phyloP scores from a whole-genome alignment of 805 yeast species.

The Metschnikowia corniflorae region DNA sequence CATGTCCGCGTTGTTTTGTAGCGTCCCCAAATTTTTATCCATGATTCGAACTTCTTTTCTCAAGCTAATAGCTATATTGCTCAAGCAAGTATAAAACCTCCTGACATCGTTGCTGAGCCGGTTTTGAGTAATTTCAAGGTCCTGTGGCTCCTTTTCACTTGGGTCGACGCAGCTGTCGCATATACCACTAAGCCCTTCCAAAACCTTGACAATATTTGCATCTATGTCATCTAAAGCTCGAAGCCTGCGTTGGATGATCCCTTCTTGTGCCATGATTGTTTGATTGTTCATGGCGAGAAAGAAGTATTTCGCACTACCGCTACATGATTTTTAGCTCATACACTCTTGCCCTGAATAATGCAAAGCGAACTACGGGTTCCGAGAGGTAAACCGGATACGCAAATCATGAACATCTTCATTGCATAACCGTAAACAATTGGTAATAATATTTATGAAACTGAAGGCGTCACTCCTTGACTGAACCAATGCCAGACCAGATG shows the following conservation, averaged over 20 bases:
- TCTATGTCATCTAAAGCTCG: slow-evolving; percentile 53
- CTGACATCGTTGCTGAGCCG: slow-evolving; percentile 44
- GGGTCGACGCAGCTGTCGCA: slow-evolving; percentile 40
- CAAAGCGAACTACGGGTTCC: no score
- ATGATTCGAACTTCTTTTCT: slow-evolving; percentile 64
- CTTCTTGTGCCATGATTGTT: slow-evolving; percentile 3
- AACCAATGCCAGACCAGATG: no score
- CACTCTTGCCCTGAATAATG: no score
- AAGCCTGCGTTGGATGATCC: slow-evolving; percentile 48
- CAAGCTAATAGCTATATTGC: slow-evolving; percentile 54
- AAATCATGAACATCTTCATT: no score
- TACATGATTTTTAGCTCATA: no score
- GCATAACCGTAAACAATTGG: no score
- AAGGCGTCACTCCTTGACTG: no score
- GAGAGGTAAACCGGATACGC: no score
- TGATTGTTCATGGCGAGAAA: no score
- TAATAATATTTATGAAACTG: no score
- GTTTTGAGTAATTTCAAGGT: slow-evolving; percentile 26
- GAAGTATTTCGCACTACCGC: no score
- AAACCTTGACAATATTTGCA: slow-evolving; percentile 45
- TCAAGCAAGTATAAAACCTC: slow-evolving; percentile 51
- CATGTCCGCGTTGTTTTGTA: slow-evolving; percentile 40
- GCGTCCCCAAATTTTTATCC: slow-evolving; percentile 55
- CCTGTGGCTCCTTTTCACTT: slow-evolving; percentile 22
- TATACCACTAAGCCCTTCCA: slow-evolving; percentile 47